Conservation (phyloP, 345 rosid genomes). For the Lepidium aucheri region DNA sequence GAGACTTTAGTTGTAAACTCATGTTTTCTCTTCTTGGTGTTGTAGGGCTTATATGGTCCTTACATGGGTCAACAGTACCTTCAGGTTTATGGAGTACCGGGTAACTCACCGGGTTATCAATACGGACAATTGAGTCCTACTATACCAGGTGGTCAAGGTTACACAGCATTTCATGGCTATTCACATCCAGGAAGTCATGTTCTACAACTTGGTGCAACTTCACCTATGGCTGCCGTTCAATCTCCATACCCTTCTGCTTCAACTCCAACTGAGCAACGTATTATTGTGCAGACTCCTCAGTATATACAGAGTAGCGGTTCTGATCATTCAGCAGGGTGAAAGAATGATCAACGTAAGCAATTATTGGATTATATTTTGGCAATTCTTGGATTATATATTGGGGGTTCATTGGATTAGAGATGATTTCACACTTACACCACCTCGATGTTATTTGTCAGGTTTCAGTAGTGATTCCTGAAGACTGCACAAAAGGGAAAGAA, state of each 20-base stretch:
- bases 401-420: too few species aligned
- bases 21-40: constrained; percentile 10
- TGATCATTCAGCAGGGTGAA: constrained; percentile 83
- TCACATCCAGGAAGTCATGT: constrained; percentile 66
- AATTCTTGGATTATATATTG: background rate
- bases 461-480: constrained; percentile 12
- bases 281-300: constrained; percentile 71
- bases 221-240: constrained; percentile 58
- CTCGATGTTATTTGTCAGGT: background rate
- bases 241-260: constrained; percentile 65
- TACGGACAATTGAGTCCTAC: constrained; percentile 64
- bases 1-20: background rate
- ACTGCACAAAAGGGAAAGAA: constrained; percentile 13
- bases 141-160: constrained; percentile 59
- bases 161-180: constrained; percentile 63
- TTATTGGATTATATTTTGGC: constrained; percentile 10
- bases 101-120: constrained; percentile 54
- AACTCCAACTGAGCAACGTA: constrained; percentile 53
- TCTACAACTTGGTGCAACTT: constrained; percentile 52
- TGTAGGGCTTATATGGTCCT: constrained; percentile 64
- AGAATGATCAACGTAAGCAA: constrained; percentile 40
- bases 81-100: constrained; percentile 76
- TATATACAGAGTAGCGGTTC: constrained; percentile 74
- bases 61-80: constrained; percentile 74
- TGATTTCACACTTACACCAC: background rate